phyloP scores from a whole-genome alignment of 768 basidiomycete genomes.

The Phaeolepiota aurea region DNA sequence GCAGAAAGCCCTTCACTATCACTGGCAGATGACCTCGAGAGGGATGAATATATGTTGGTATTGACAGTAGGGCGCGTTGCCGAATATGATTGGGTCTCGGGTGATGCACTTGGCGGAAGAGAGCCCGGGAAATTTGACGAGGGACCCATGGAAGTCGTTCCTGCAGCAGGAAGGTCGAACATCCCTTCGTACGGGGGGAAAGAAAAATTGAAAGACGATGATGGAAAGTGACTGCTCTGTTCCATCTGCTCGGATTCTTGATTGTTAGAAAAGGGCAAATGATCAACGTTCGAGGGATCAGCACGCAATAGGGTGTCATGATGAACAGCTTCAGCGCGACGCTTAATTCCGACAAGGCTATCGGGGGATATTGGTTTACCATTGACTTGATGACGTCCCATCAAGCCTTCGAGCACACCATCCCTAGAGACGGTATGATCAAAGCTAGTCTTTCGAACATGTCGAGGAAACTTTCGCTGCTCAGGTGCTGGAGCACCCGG shows the following conservation, averaged over 20 bases:
- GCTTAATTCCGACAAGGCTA: constrained; percentile 62
- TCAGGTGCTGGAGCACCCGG: constrained; percentile 25
- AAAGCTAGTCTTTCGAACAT: constrained; percentile 91
- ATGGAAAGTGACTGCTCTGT: constrained; percentile 49
- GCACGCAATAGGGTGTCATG: constrained; percentile 72
- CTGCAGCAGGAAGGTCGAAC: constrained; percentile 39
- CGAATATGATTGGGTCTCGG: constrained; percentile 3
- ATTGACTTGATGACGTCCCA: constrained; percentile 75
- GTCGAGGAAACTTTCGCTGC: constrained; percentile 65
- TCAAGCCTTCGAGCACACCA: constrained; percentile 45
- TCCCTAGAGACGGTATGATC: constrained; percentile 82
- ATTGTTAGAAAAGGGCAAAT: constrained; percentile 17
- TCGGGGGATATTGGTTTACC: constrained; percentile 65
- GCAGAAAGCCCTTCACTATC: constrained; percentile 51
- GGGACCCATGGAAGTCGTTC: constrained; percentile 13
- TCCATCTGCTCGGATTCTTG: constrained; percentile 32
- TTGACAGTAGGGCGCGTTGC: constrained; percentile 14
- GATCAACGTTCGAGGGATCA: constrained; percentile 57
- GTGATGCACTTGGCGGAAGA: not conserved
- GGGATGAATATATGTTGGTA: constrained; percentile 14
- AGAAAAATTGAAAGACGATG: constrained; percentile 64
- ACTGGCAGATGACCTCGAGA: constrained; percentile 17
- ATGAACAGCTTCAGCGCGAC: constrained; percentile 76
- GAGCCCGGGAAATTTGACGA: constrained; percentile 4
- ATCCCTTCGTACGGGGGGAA: constrained; percentile 59